Conservation (phyloP, 805 yeast species). For the Yarrowia divulgata region DNA sequence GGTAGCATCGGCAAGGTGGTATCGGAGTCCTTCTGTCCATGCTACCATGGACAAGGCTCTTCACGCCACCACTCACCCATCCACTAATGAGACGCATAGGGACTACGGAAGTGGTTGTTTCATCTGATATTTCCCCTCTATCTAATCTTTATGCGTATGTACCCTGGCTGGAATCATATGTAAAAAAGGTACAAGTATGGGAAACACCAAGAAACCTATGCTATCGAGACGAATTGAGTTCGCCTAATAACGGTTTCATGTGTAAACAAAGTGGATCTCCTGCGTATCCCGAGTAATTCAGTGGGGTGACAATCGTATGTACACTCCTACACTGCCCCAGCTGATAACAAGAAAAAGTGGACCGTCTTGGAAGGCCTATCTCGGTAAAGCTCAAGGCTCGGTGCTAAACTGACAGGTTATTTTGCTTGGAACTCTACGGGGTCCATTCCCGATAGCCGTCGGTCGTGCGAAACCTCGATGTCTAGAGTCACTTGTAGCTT, state of each 20-base stretch:
- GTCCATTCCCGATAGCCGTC: neutral
- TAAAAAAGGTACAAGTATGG: too few species aligned
- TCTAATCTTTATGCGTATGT: too few species aligned
- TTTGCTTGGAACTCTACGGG: neutral
- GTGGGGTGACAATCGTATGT: neutral
- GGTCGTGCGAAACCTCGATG: neutral
- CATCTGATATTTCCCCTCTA: neutral
- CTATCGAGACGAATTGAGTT: slow-evolving; percentile 10
- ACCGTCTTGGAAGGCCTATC: neutral
- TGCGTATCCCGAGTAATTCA: slow-evolving; percentile 14
- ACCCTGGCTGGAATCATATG: too few species aligned
- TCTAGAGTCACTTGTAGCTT: neutral
- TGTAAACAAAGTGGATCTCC: neutral
- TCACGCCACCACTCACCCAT: neutral
- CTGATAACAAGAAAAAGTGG: neutral
- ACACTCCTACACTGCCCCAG: neutral
- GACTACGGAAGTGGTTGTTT: neutral
- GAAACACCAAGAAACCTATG: too few species aligned
- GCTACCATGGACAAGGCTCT: neutral
- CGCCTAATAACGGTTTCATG: neutral
- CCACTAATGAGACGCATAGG: neutral
- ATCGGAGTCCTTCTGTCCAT: neutral
- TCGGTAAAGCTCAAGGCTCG: slow-evolving; percentile 13
- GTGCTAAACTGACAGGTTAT: slow-evolving; percentile 19
- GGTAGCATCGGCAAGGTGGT: slow-evolving; percentile 4